Conservation (phyloP, 2,329 filamentous ascomycete genomes). For the Didymella keratinophila region DNA sequence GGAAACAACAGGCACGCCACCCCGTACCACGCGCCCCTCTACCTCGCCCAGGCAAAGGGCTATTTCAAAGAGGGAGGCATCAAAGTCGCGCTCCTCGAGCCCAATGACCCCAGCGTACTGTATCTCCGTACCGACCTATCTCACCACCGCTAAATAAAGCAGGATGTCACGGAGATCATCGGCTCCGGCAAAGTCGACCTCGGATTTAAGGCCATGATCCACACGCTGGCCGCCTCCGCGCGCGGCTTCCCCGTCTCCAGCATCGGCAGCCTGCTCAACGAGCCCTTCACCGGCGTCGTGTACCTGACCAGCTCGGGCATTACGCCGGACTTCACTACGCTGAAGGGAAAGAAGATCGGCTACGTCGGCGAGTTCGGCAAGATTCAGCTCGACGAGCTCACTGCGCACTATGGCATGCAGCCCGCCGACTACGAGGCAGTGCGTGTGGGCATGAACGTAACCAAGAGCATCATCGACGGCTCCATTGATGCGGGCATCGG, state of each 20-base stretch:
- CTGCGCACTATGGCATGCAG: slow-evolving; percentile 77
- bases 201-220: slow-evolving; percentile 86
- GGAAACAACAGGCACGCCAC: slow-evolving; percentile 73
- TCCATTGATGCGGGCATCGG: slow-evolving; percentile 78
- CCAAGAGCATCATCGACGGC: slow-evolving; percentile 76
- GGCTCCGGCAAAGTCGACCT: slow-evolving; percentile 78
- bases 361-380: slow-evolving; percentile 84
- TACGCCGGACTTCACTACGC: slow-evolving; percentile 75
- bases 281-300: slow-evolving; percentile 80
- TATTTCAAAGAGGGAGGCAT: slow-evolving; percentile 79
- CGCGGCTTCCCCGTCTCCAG: slow-evolving; percentile 76
- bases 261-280: slow-evolving; percentile 77
- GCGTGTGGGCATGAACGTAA: slow-evolving; percentile 83
- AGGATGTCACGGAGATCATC: slow-evolving; percentile 83
- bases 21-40: slow-evolving; percentile 80
- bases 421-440: slow-evolving; percentile 77
- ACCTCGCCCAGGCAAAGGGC: slow-evolving; percentile 77
- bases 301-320: slow-evolving; percentile 79
- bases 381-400: slow-evolving; percentile 84
- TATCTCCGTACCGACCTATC: slow-evolving; percentile 22
- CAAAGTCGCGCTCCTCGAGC: slow-evolving; percentile 79
- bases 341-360: slow-evolving; percentile 79
- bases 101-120: slow-evolving; percentile 74
- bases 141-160: slow-evolving; percentile 10
- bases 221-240: slow-evolving; percentile 79